Percentiles rank a stretch among this genome's conserved stretches.
Evolutionary conservation across 495 filamentous ascomycete species (phyloP).

Genomic region (Penicillium daleae): DNA sequence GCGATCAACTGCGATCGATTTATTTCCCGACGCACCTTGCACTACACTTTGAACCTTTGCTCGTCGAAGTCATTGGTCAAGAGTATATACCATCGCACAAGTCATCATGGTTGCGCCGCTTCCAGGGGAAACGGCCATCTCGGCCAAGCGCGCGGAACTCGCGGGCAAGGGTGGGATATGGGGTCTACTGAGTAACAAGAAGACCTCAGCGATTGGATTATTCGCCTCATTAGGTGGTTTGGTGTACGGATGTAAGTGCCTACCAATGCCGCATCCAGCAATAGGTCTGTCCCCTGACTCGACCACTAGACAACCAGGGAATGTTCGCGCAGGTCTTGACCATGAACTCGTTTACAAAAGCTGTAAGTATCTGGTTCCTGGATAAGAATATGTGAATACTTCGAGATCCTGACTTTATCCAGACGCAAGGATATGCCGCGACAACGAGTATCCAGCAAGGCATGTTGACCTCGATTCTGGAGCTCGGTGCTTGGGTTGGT

Average conservation of each 20-base stretch:
- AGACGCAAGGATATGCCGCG: constrained; percentile 5
- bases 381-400: too few relatives aligned
- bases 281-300: background rate
- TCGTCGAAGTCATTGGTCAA: too few relatives aligned
- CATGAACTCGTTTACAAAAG: constrained; percentile 8
- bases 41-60: too few relatives aligned
- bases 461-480: constrained; percentile 5
- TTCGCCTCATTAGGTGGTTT: constrained; percentile 25
- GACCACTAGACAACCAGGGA: constrained; percentile 9
- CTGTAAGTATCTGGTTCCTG: background rate
- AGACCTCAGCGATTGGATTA: constrained; percentile 14
- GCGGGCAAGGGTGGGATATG: constrained; percentile 14
- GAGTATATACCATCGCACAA: background rate
- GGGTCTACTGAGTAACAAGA: constrained; percentile 13
- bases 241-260: constrained; percentile 18
- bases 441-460: background rate
- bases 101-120: background rate
- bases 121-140: background rate
- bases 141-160: constrained; percentile 8
- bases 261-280: too few relatives aligned
- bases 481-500: constrained; percentile 14
- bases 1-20: too few relatives aligned
- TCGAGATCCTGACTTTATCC: background rate
- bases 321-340: constrained; percentile 11
- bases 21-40: too few relatives aligned